Evolutionary conservation across 805 yeast species (phyloP), one percentile per base, ranked within the genome.

Genomic region (Candida germanica): DNA sequence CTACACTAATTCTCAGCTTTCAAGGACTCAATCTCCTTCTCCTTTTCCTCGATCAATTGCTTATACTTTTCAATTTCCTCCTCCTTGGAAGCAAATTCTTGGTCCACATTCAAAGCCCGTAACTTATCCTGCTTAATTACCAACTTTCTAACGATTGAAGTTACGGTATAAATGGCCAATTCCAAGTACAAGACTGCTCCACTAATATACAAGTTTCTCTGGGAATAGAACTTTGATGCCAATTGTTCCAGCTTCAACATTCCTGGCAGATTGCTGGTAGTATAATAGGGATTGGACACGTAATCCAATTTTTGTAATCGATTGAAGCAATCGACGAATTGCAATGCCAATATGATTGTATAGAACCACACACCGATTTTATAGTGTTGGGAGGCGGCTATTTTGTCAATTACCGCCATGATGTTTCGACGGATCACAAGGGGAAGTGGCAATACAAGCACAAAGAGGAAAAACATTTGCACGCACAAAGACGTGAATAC

Each of bases 201-300:
- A 11, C 79, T 70, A 36, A 79, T 66, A 52, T 79, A 79, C 27
- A 77, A 62, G 46, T 79, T 79, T 51, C 86, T 66, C 54, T 79
- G 85, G 26, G 79, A 69, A 47, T 77, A 79, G 39, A 80, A 79
- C 42, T 79, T 74, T 31, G 75, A 62, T 4, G 83, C 84, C 44
- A 77, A 56, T 42, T 67, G 73, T 15, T 79, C 83, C 25, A 65
- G 57, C 27, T 71, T 64, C 30, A 71, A 59, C 22, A 59, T 40
- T 9, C 46, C 23, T 10, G 27, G 18, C 19, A 13, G 16, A 15
- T 38, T 36, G 15, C 34, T 13, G 17, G 35, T 32, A 5, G 37
- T 35, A 29, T 33, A 57, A 39, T 53, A 52, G 4, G 64, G 57
- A 31, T 48, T 52, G 19, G 41, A 50, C 7, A 42, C 19, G 26